Evolutionary conservation across 441 rosid species (phyloP), one percentile per base, ranked within the genome.

Genomic region (Croton laevigatus): DNA sequence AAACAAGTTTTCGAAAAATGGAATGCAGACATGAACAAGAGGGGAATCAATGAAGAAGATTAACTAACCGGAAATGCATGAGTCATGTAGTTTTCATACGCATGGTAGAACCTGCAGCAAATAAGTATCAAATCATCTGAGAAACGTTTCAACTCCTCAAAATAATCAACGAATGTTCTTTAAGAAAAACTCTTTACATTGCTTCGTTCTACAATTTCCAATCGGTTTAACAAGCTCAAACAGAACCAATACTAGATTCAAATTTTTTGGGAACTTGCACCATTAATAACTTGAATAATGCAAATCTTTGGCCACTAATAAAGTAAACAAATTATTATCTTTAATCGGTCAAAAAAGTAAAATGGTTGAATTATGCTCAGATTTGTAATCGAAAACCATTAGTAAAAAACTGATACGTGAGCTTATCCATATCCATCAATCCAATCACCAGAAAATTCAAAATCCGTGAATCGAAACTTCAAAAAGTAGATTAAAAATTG

Each of bases 11-110:
- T 45, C 53, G 49, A 62, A 34, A 55, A 14, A 27, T 27, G 9
- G 51, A 8, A 57, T 27, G 73, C 44, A 13, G 53, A 54, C 52
- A 36, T 16, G 63, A 59, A 65, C 52, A 40, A 61, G 11, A 3
- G 37, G 13, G 10, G 34, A 73, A 48, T 59, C 58, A 20, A 11
- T 22, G 65, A 27, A 73, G 66, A 74, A 69, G 22, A 66, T 63
- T 37, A 82, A 79, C 85, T 71, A 48, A 94, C 98, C 76, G 98
- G 98, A 77, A 94, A 94, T 42, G 97, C 98, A n/a, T 91, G 78
- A 52, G 82, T 73, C 88, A 94, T 79, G 84, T 94, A 94, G 86
- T 91, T 94, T 71, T 89, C 94, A 75, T 94, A 89, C 8, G 96
- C 98, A 72, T 94, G 98, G 71, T 94, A 91, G 72, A 91, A 91